Conservation (phyloP, 2,329 filamentous ascomycete genomes). For the Didymella glomerata region DNA sequence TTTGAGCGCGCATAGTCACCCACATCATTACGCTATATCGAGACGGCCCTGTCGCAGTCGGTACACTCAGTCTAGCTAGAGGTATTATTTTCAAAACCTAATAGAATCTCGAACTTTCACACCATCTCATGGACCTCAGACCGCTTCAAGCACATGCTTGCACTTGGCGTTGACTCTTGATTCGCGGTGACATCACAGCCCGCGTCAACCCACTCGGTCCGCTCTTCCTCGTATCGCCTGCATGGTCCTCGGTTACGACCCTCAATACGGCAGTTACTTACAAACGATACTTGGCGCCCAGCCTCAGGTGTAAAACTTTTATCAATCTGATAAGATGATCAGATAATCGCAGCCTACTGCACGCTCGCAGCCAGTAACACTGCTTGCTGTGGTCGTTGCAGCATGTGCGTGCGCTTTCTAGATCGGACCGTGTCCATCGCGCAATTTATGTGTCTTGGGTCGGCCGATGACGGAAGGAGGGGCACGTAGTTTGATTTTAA, state of each 20-base stretch:
- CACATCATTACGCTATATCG: conserved; percentile 7
- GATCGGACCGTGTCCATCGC: background rate
- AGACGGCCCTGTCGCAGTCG: background rate
- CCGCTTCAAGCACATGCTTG: conserved; percentile 1
- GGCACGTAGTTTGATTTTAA: background rate
- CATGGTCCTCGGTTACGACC: background rate
- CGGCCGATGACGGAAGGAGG: conserved; percentile 21
- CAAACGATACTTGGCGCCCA: conserved; percentile 22
- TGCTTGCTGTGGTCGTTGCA: background rate
- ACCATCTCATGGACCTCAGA: background rate
- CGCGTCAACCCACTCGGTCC: background rate
- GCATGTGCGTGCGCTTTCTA: background rate
- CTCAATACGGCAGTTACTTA: conserved; percentile 23
- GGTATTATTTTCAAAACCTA: background rate
- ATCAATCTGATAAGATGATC: conserved; percentile 43
- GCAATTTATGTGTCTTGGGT: background rate
- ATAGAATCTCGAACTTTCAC: background rate
- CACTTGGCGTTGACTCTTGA: background rate
- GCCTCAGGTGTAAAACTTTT: conserved; percentile 26
- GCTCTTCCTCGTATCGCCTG: conserved; percentile 19
- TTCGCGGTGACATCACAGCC: conserved; percentile 9
- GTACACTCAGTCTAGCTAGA: background rate
- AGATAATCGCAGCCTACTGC: conserved; percentile 13
- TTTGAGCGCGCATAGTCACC: conserved; percentile 25
- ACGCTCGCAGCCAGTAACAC: conserved; percentile 2